These are phyloP conservation scores for Aureobasidium vineae DNA, from an alignment of 2,329 filamentous ascomycete species.

Conservation along the genomic window DNA sequence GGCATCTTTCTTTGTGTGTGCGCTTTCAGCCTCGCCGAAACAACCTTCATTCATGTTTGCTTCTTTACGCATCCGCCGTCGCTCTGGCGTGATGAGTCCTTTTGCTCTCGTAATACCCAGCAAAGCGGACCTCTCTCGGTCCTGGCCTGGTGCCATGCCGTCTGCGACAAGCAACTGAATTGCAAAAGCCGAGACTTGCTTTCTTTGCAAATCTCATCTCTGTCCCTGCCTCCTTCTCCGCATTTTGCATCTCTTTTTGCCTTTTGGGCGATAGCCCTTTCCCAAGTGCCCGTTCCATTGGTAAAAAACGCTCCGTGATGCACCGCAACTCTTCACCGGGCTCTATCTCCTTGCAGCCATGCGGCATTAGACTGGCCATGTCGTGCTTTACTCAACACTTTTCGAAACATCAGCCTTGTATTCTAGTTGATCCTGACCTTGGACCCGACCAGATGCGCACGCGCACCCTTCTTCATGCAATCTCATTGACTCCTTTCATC, in stretches of 20 bases:
- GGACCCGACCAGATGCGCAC: not conserved
- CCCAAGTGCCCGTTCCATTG: not conserved
- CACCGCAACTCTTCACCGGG: not conserved
- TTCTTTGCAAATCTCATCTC: constrained; percentile 5
- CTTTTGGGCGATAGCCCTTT: not conserved
- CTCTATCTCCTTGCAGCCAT: constrained; percentile 12
- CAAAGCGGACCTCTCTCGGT: constrained; percentile 11
- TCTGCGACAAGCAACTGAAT: constrained; percentile 12
- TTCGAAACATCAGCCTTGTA: not conserved
- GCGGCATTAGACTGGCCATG: constrained; percentile 1
- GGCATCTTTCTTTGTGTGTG: constrained; percentile 10
- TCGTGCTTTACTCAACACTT: constrained; percentile 7
- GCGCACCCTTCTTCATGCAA: not conserved
- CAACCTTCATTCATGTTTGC: constrained; percentile 3
- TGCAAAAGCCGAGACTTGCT: constrained; percentile 13
- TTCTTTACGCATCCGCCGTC: not conserved
- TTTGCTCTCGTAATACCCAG: constrained; percentile 20
- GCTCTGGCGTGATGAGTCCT: not conserved
- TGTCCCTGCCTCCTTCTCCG: constrained; percentile 24
- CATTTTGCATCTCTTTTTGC: constrained; percentile 11
- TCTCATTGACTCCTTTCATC: constrained; percentile 10
- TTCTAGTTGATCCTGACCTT: not conserved
- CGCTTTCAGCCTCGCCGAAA: constrained; percentile 9
- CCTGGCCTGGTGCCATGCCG: not conserved
- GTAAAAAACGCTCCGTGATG: constrained; percentile 5